Percentiles rank a stretch among this genome's conserved stretches.
phyloP scores from a whole-genome alignment of 2,329 filamentous ascomycete genomes.

The Phaeosphaeriaceae sp. region DNA sequence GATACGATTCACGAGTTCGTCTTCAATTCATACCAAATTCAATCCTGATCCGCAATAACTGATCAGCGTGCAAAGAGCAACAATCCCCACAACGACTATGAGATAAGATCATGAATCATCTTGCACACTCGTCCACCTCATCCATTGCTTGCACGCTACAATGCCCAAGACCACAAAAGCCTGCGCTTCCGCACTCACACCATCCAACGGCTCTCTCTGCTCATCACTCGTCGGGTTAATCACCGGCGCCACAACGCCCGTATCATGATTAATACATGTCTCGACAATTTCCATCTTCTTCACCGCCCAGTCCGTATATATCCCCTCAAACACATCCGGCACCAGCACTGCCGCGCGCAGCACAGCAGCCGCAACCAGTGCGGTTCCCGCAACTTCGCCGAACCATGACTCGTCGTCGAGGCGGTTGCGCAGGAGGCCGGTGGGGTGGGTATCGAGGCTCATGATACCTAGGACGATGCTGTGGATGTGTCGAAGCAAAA shows the following conservation, averaged over 20 bases:
- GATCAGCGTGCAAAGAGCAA: neutral
- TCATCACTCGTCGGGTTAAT: constrained; percentile 53
- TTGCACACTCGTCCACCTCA: neutral
- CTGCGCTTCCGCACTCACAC: constrained; percentile 53
- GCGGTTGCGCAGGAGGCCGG: constrained; percentile 57
- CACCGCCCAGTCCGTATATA: constrained; percentile 55
- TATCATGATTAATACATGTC: constrained; percentile 42
- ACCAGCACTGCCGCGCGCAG: constrained; percentile 57
- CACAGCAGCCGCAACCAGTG: constrained; percentile 53
- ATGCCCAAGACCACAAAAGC: constrained; percentile 8
- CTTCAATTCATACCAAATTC: neutral
- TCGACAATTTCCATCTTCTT: constrained; percentile 49
- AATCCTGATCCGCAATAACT: neutral
- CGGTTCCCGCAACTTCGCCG: constrained; percentile 59
- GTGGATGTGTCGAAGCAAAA: no score
- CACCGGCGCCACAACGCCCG: constrained; percentile 51
- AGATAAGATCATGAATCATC: no score
- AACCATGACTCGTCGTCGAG: constrained; percentile 55
- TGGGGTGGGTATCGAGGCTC: constrained; percentile 41
- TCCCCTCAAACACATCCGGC: constrained; percentile 45
- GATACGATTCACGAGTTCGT: constrained; percentile 2
- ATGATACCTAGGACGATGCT: constrained; percentile 46
- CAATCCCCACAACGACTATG: no score
- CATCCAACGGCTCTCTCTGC: constrained; percentile 33
- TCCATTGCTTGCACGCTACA: neutral